Base-by-base conservation (phyloP, 2,329 filamentous ascomycete genomes). In the Cytospora paraplurivora region DNA sequence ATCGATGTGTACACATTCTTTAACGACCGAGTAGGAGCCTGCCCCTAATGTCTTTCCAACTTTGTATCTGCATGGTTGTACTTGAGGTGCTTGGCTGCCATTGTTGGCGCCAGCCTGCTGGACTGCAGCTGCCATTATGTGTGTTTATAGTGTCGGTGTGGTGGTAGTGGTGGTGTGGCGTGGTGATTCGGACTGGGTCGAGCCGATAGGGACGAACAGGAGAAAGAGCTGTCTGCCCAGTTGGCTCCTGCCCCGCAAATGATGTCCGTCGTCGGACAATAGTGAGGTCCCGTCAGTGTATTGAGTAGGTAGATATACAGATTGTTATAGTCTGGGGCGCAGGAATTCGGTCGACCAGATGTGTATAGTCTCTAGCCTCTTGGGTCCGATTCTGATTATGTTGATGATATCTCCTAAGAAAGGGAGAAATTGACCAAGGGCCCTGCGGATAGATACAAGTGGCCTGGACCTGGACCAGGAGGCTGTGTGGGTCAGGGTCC, bases 1-100 rank as follows among this genome's bases (percentile, higher is more conserved):
- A 71, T 98, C 94, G 72, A 98, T 98, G 76, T 99, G 95, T 34
- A 98, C 93, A 75, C 95, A 99, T 80, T 99, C 95, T 77, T 98
- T 98, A 67, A 99, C 95, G 56, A 98, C 95, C 44, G 93, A 97
- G 79, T 99, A 99, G 63, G 93, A 97, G 68, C 95, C 95, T 38
- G 95, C 93, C 67, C 95, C 95, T 62, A 99, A 82, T 32, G 95
- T 98, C 84, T 99, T 99, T 68, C 95, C 95, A 7, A 96, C 97
- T 81, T 98, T 99, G 84, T 99, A 99, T 70, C 93, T 88, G 76
- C 94, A 99, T 71, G 95, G 93, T 78, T 98, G 93, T 67, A 98
- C 87, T 76, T 93, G 88, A 3, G 88, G 84, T 58, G 71, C 73
- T 59, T 72, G 71, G 62, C 69, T 70, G 54, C 65, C 70, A 57